These are phyloP conservation scores for Capsicum chinense DNA, from an alignment of 257 asterid species.

Conservation along the genomic window DNA sequence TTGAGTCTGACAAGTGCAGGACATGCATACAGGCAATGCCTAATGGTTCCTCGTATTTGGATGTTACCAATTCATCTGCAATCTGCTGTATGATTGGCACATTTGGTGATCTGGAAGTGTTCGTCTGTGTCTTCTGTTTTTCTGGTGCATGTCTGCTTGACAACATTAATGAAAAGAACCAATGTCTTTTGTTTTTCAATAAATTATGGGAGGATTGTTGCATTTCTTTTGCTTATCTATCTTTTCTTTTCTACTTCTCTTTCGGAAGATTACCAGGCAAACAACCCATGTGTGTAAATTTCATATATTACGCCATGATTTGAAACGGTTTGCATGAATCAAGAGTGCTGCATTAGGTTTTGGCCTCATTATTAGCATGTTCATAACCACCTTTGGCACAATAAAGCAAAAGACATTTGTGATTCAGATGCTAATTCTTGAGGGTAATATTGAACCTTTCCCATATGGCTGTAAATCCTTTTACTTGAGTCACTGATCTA, in stretches of 20 bases:
- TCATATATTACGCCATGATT: neutral
- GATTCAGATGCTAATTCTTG: neutral
- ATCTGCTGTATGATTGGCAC: slow-evolving; percentile 25
- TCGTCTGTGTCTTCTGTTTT: neutral
- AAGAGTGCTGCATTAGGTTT: neutral
- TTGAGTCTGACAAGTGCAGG: too few relatives aligned
- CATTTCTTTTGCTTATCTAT: neutral
- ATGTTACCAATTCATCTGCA: slow-evolving; percentile 15
- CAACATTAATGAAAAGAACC: neutral
- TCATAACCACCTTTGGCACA: neutral
- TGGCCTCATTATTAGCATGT: neutral
- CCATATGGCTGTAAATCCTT: neutral
- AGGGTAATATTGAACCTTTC: neutral
- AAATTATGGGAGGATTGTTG: neutral
- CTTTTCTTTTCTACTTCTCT: neutral
- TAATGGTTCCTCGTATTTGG: neutral
- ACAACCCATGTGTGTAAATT: neutral
- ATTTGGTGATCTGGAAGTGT: neutral
- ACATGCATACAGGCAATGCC: neutral
- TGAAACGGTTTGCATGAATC: neutral
- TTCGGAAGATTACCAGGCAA: neutral
- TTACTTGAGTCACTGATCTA: neutral
- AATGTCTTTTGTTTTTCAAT: neutral
- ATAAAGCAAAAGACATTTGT: neutral
- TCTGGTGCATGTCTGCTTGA: neutral